Evolutionary conservation across 805 yeast species (phyloP).

Genomic region (Starmerella apicola): DNA sequence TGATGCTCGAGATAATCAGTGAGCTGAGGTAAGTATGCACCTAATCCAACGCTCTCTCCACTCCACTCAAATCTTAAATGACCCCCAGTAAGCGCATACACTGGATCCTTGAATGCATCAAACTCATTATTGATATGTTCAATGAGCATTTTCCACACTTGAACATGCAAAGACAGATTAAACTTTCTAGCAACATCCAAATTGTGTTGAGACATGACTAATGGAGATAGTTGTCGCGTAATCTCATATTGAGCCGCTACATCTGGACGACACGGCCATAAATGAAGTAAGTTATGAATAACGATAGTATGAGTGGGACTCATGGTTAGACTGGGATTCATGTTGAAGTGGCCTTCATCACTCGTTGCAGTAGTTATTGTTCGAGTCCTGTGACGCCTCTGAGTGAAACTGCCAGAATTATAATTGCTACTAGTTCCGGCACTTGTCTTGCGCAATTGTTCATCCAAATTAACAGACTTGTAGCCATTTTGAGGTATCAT

Average conservation of each 20-base stretch:
- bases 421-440: background rate
- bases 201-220: slow-evolving; percentile 54
- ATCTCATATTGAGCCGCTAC: slow-evolving; percentile 35
- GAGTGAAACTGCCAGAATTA: background rate
- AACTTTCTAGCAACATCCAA: slow-evolving; percentile 53
- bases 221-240: slow-evolving; percentile 36
- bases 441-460: background rate
- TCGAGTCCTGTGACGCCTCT: background rate
- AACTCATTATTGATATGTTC: slow-evolving; percentile 9
- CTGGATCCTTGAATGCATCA: slow-evolving; percentile 1
- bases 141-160: slow-evolving; percentile 49
- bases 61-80: slow-evolving; percentile 48
- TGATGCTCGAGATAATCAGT: slow-evolving; percentile 48
- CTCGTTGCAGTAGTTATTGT: background rate
- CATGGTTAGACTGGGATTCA: background rate
- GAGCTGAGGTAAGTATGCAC: slow-evolving; percentile 49
- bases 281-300: slow-evolving; percentile 39
- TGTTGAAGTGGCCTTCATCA: background rate
- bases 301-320: slow-evolving; percentile 4
- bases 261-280: slow-evolving; percentile 63
- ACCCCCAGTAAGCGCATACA: slow-evolving; percentile 14
- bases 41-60: slow-evolving; percentile 55
- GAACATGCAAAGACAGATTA: slow-evolving; percentile 51
- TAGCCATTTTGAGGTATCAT: background rate
- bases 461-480: background rate